Evolutionary conservation across 306 rosid genomes (phyloP), one percentile per base, ranked within the genome.

Genomic region (Dryas octopetala): DNA sequence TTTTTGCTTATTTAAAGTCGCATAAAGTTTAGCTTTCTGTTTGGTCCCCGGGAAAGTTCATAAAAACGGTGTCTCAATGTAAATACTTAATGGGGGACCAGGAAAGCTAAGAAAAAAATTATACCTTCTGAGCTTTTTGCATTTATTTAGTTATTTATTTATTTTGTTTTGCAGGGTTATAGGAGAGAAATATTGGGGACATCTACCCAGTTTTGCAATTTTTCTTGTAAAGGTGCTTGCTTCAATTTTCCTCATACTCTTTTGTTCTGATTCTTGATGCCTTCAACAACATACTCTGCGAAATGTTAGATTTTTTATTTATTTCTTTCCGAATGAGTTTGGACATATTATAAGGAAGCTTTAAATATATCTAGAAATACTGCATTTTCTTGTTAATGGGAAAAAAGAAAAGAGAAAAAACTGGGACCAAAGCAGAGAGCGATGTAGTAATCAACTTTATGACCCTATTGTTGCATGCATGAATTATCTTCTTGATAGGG

Each of bases 221-320:
- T 87, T 80, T 85, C 97, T 23, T 57, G 91, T 46, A 89, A 85
- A 95, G 98, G 96, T 91, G 66, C 65, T 75, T 89, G 66, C 66
- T 74, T 48, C 44, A 73, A 54, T 5, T 68, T 59, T 61, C 15
- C 23, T 55, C 50, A 47, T 73, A 16, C 13, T 53, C 3, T 15
- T 83, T 5, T n/a, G 55, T 7, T 73, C 16, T 60, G 7, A 59
- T 66, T 46, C 9, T 59, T 28, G 12, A n/a, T 60, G 51, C 19
- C 3, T 57, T 32, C 11, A 28, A 15, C 64, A 46, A 44, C 17
- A 65, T 76, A 11, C 50, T n/a, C 28, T 15, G 11, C 40, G 48
- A 43, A 40, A n/a, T 45, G 38, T n/a, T 15, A 5, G 5, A 1
- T 62, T 75, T 41, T 50, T 50, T 26, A 5, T 48, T 62, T 62